Base-by-base conservation (phyloP, 345 rosid genomes). In the Salix koriyanagi region DNA sequence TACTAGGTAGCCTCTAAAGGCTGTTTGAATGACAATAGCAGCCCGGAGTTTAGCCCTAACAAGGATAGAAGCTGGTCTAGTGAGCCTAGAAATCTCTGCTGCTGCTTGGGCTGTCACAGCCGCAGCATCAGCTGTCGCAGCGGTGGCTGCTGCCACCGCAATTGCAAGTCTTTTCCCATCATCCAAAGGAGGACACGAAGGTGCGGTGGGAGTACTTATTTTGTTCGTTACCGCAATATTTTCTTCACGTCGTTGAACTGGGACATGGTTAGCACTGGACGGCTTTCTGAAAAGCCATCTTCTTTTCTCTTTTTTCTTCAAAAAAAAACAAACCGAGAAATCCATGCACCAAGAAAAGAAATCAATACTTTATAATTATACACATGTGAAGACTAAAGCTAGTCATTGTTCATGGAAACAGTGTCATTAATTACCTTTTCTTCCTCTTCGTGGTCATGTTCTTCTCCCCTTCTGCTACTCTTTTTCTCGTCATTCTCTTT, bases 391-490 rank as follows among this genome's bases (percentile, higher is more conserved):
- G 62, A 46, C 18, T 14, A 46, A 4, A 46, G 50, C 13, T 56
- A 56, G 28, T n/a, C 14, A 3, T n/a, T 56, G 28, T 8, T n/a
- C 28, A 56, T 56, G 14, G n/a, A 3, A 58, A n/a, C 4, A 58
- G 2, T 15, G 54, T 41, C n/a, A 19, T 32, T 28, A 7, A 2
- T 19, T 73, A 80, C 83, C 83, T 80, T 80, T 36, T 50, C 77
- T 67, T 80, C 80, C 39, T 67, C 83, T 76, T 76, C 70, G n/a
- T 56, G 82, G n/a, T 79, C 89, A 36, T 73, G 80, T 8, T 81
- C 82, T 72, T 84, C 83, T 73, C 84, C 77, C 69, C 85, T 80
- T 75, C 85, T 79, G 79, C 80, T 70, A 65, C 75, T 86, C 85
- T 80, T 90, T 72, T 86, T 88, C 74, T 80, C 83, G 1, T 61